These are phyloP conservation scores for Russula lepida DNA, from an alignment of 768 basidiomycete species.

Conservation along the genomic window DNA sequence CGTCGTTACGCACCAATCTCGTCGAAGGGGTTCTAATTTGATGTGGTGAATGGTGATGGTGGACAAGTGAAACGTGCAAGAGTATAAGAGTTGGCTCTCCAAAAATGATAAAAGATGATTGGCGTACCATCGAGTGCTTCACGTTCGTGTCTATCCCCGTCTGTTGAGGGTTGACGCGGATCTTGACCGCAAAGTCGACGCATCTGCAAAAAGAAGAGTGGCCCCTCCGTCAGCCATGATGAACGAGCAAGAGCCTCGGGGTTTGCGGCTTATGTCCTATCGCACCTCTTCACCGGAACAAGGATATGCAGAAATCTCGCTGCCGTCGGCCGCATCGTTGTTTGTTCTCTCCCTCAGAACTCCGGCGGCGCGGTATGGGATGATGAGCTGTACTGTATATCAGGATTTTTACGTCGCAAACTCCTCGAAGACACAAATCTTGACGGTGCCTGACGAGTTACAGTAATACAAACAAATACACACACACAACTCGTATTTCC, in stretches of 20 bases:
- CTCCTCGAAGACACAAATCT: not conserved
- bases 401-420: not conserved
- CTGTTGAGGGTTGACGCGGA: conserved; percentile 90
- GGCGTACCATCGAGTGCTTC: conserved; percentile 94
- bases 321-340: conserved; percentile 64
- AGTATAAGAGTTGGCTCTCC: not conserved
- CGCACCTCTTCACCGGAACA: conserved; percentile 86
- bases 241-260: not conserved
- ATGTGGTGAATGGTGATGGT: not conserved
- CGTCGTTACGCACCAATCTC: conserved; percentile 69
- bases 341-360: not conserved
- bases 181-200: conserved; percentile 97
- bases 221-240: not conserved
- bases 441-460: not conserved
- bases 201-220: conserved; percentile 42
- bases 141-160: conserved; percentile 95
- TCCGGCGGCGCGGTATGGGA: not conserved
- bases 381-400: not conserved
- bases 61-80: not conserved
- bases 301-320: conserved; percentile 76
- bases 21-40: conserved; percentile 86
- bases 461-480: not conserved
- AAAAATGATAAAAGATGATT: not conserved
- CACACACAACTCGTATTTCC: not conserved
- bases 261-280: not conserved